Evolutionary conservation across 2,329 filamentous ascomycete species (phyloP), one percentile per base, ranked within the genome.

Genomic region (Stagonosporopsis rhizophila): DNA sequence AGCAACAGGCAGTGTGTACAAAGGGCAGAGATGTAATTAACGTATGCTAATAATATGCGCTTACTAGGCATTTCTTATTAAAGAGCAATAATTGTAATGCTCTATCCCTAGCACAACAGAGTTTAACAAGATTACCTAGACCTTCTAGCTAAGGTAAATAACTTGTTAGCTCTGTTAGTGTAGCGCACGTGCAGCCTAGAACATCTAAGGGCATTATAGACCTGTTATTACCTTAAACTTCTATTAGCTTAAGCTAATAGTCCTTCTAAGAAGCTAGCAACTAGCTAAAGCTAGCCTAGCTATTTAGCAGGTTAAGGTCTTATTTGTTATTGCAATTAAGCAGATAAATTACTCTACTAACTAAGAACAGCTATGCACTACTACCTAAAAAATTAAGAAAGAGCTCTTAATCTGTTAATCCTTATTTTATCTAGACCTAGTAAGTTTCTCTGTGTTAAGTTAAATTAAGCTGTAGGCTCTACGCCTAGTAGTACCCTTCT

Each of bases 401-500:
- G 40, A 44, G 40, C 40, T 44, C 40, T 44, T 66, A 77, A 76
- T 77, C 74, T 77, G 68, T 77, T 71, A 76, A 76, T 77, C 68
- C 72, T 77, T 66, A 73, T 69, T 69, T 64, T 73, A 70, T 76
- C 71, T 75, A 68, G 71, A 76, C 70, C 66, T 74, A 67, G 68
- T 76, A 62, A 75, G 68, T 39, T 22, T 7, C 17, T 17, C 2
- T 22, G 11, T 39, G 12, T 39, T 39, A 20, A 39, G 17, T 39
- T 20, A 39, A 22, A 41, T 41, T 41, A 32, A 32, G 30, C 5
- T 32, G 9, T 32, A 32, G 9, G 30, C 30, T 32, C 9, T 32
- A 32, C 12, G 12, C 30, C 30, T 32, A 32, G 30, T 12, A 32
- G 9, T 32, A 15, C 9, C 9, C 30, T 32, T 32, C 9, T 32